phyloP scores from a whole-genome alignment of 2,329 filamentous ascomycete species.

The Dothiorella sarmentorum region DNA sequence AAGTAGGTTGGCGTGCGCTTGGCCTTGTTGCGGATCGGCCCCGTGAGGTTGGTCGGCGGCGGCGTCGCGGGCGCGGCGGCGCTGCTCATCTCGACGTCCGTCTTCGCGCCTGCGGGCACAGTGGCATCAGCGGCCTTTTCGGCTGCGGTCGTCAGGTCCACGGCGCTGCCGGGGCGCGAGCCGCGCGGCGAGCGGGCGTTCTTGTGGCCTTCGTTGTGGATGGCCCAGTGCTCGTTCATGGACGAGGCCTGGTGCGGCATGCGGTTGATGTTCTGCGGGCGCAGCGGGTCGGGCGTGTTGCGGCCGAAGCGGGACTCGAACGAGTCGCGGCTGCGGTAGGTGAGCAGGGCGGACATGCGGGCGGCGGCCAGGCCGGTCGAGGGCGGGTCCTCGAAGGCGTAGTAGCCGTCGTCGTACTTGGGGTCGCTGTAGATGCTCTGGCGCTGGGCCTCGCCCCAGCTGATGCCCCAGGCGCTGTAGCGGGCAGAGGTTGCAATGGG shows the following conservation, averaged over 20 bases:
- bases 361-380: conserved; percentile 84
- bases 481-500: conserved; percentile 81
- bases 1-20: conserved; percentile 70
- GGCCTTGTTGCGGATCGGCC: conserved; percentile 25
- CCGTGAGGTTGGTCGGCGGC: conserved; percentile 26
- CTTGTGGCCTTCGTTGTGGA: conserved; percentile 52
- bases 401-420: conserved; percentile 98
- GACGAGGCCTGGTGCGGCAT: conserved; percentile 48
- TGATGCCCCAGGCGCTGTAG: conserved; percentile 87
- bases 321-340: conserved; percentile 93
- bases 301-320: conserved; percentile 94
- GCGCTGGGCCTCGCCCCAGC: conserved; percentile 83
- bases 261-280: conserved; percentile 77
- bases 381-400: conserved; percentile 81
- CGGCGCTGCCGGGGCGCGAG: conserved; percentile 35
- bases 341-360: conserved; percentile 93
- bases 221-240: conserved; percentile 47
- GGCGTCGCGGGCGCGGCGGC: conserved; percentile 32
- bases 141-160: conserved; percentile 26
- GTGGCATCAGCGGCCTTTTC: conserved; percentile 30
- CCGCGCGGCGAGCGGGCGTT: conserved; percentile 45
- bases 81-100: conserved; percentile 48
- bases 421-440: conserved; percentile 97
- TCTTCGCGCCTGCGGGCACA: conserved; percentile 25
- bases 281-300: conserved; percentile 83